Base-by-base conservation (phyloP, 1,284 basidiomycete genomes). In the Ustilago sp. region DNA sequence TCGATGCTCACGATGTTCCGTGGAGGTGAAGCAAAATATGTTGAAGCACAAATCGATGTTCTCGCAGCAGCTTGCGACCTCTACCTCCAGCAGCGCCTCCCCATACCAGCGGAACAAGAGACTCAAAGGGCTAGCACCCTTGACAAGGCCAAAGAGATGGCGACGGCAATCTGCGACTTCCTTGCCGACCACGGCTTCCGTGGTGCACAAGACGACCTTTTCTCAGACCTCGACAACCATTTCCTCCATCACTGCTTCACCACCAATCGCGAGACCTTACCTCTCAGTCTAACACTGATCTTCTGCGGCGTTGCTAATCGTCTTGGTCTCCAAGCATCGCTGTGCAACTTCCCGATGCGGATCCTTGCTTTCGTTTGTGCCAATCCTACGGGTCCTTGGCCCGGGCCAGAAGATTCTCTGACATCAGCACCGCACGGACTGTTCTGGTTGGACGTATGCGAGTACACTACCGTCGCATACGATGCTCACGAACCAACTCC, bases 261-360 rank as follows among this genome's bases (percentile, higher is more conserved):
- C 23, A 74, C 77, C 32, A 74, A 75, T 31, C 69, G 79, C 39
- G 68, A 80, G 56, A 72, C 68, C 6, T 67, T 76, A 4, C 77
- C 79, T 1, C 60, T 80, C 31, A 68, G 50, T 48, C 58, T 80
- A 11, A 74, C 74, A 0, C 34, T 77, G 41, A 73, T 80, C 55
- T 80, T 79, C 32, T 79, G 79, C 41, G 68, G 69, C 31, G 35
- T 80, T 12, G 67, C 79, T 32, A 76, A 71, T 39, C 63, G 79
- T 12, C 68, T 80, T 9, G 79, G 79, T 9, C 48, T 80, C 6
- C 47, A 48, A 13, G 69, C 79, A 8, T 66, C 69, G 36, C 64
- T 77, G 6, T 74, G 68, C 63, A 79, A 79, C 52, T 76, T 74
- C 36, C 79, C 79, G 1, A 68, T 60, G 54, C 58, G 69, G 8